Evolutionary conservation across 768 basidiomycete genomes (phyloP).

Genomic region (Mycena maculata): DNA sequence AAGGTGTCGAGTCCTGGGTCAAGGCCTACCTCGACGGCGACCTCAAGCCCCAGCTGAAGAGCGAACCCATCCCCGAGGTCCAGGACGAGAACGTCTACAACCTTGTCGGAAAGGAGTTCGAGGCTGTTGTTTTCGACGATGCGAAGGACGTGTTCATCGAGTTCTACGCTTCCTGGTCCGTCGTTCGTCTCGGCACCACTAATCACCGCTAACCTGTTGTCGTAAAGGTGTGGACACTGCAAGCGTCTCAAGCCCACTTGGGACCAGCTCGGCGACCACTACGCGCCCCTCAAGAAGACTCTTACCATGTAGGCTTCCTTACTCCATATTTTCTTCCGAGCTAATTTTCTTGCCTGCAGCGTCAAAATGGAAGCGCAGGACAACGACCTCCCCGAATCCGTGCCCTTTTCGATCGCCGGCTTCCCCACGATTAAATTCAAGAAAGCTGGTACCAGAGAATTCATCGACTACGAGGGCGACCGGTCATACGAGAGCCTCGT

Average conservation of each 20-base stretch:
- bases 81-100: constrained; percentile 88
- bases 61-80: constrained; percentile 82
- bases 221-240: constrained; percentile 90
- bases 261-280: constrained; percentile 92
- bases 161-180: constrained; percentile 96
- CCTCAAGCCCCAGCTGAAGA: constrained; percentile 88
- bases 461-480: constrained; percentile 95
- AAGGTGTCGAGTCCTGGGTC: constrained; percentile 69
- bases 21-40: constrained; percentile 75
- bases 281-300: constrained; percentile 76
- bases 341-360: constrained; percentile 49
- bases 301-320: constrained; percentile 73
- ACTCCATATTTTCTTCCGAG: neutral
- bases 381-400: constrained; percentile 92
- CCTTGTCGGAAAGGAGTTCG: constrained; percentile 91
- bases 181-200: constrained; percentile 37
- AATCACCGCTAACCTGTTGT: neutral
- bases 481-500: constrained; percentile 87
- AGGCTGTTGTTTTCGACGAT: constrained; percentile 86
- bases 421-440: constrained; percentile 99
- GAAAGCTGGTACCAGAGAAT: constrained; percentile 85
- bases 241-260: constrained; percentile 96
- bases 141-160: constrained; percentile 95
- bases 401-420: constrained; percentile 86
- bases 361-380: constrained; percentile 97